These are phyloP conservation scores for Arachis hypogaea DNA, from an alignment of 306 rosid species.

Conservation along the genomic window DNA sequence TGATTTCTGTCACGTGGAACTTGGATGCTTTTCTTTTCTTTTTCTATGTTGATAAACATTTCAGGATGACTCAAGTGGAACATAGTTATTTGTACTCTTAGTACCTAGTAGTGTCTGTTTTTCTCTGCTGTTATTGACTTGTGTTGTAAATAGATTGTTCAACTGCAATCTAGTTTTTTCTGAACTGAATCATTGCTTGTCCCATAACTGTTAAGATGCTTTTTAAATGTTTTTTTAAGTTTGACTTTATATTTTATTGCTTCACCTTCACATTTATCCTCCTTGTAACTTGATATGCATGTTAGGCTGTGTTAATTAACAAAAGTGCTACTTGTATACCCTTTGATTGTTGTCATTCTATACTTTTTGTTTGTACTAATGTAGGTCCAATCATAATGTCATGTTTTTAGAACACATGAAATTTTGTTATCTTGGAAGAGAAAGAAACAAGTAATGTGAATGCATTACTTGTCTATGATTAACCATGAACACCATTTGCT, in stretches of 20 bases:
- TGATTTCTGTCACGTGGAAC: constrained; percentile 45
- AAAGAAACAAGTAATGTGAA: not conserved
- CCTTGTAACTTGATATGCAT: constrained; percentile 6
- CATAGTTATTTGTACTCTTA: constrained; percentile 37
- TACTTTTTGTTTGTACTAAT: not conserved
- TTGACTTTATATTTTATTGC: too few relatives aligned
- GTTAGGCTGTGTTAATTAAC: not conserved
- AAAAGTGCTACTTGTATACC: not conserved
- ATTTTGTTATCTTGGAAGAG: not conserved
- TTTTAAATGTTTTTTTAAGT: not conserved
- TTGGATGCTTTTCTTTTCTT: constrained; percentile 45
- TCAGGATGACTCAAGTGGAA: constrained; percentile 48
- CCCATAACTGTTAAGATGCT: constrained; percentile 23
- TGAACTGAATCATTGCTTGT: constrained; percentile 40
- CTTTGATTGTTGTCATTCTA: not conserved
- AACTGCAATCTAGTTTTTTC: constrained; percentile 40
- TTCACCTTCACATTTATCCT: not conserved
- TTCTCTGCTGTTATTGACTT: constrained; percentile 29
- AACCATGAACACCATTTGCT: too few relatives aligned
- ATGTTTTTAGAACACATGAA: not conserved
- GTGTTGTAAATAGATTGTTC: constrained; percentile 65
- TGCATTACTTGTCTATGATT: too few relatives aligned
- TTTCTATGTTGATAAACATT: constrained; percentile 46
- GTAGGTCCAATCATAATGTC: not conserved
- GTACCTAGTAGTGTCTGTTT: constrained; percentile 15